phyloP scores from a whole-genome alignment of 345 rosid species.

The Salix purpurea region DNA sequence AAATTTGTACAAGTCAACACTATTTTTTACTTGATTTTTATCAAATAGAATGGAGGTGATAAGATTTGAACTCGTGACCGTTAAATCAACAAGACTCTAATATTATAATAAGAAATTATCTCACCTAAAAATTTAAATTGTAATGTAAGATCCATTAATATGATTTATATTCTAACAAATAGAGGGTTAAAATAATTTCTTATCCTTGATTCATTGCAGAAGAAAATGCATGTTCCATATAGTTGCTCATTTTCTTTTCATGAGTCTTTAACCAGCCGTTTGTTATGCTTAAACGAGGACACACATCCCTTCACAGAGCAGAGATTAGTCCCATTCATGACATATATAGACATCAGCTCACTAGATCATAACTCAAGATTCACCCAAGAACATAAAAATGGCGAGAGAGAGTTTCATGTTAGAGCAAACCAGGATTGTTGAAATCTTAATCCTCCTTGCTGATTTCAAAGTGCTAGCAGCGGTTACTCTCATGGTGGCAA shows the following conservation, averaged over 20 bases:
- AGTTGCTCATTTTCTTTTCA: not conserved
- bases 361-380: not conserved
- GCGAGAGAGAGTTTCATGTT: not conserved
- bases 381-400: not conserved
- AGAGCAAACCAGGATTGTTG: not conserved
- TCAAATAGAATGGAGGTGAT: too few relatives aligned
- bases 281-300: not conserved
- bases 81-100: too few relatives aligned
- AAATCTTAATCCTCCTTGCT: not conserved
- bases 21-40: too few relatives aligned
- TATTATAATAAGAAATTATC: too few relatives aligned
- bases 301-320: not conserved
- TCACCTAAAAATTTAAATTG: too few relatives aligned
- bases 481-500: not conserved
- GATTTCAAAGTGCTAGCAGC: not conserved
- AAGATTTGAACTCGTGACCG: too few relatives aligned
- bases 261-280: slow-evolving; percentile 4
- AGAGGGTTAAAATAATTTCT: too few relatives aligned
- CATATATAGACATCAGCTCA: not conserved
- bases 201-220: too few relatives aligned
- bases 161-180: too few relatives aligned
- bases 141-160: too few relatives aligned
- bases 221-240: too few relatives aligned
- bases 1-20: too few relatives aligned
- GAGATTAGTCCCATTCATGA: not conserved